These are phyloP conservation scores for Phytopythium aichiense DNA, from an alignment of 352 stramenopile genomes.

Conservation along the genomic window DNA sequence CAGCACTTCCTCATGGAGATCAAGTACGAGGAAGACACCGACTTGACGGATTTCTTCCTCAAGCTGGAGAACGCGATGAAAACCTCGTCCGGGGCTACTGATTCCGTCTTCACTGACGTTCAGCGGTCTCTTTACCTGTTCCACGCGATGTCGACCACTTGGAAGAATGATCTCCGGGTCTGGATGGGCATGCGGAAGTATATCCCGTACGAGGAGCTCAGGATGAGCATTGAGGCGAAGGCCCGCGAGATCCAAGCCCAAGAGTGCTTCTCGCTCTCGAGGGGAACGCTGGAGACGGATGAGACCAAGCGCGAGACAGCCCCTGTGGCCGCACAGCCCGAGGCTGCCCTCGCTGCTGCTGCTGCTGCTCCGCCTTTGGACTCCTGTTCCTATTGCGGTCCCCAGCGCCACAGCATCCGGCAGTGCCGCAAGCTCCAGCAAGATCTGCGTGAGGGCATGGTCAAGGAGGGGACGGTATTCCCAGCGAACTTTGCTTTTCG, in stretches of 20 bases:
- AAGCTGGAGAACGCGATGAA: conserved; percentile 9
- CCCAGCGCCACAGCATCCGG: neutral
- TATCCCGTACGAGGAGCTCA: conserved; percentile 10
- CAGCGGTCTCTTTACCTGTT: conserved; percentile 9
- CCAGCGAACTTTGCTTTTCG: neutral
- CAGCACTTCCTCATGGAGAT: conserved; percentile 11
- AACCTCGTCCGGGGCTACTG: conserved; percentile 7
- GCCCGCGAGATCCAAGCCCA: conserved; percentile 10
- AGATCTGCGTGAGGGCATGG: neutral
- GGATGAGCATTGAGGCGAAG: conserved; percentile 9
- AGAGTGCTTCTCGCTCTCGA: conserved; percentile 1
- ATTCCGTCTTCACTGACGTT: conserved; percentile 8
- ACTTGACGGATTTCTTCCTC: conserved; percentile 8
- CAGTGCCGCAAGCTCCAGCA: neutral
- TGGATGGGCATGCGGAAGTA: conserved; percentile 33
- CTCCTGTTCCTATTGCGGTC: neutral
- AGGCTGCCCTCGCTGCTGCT: neutral
- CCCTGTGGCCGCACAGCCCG: neutral
- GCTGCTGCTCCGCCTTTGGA: neutral
- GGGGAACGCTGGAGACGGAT: neutral
- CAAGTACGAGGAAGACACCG: conserved; percentile 9
- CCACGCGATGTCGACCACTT: conserved; percentile 7
- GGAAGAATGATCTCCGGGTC: conserved; percentile 24
- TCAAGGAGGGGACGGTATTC: neutral
- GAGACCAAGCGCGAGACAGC: neutral